phyloP scores from a whole-genome alignment of 768 basidiomycete species.

The Auriscalpium orientale region DNA sequence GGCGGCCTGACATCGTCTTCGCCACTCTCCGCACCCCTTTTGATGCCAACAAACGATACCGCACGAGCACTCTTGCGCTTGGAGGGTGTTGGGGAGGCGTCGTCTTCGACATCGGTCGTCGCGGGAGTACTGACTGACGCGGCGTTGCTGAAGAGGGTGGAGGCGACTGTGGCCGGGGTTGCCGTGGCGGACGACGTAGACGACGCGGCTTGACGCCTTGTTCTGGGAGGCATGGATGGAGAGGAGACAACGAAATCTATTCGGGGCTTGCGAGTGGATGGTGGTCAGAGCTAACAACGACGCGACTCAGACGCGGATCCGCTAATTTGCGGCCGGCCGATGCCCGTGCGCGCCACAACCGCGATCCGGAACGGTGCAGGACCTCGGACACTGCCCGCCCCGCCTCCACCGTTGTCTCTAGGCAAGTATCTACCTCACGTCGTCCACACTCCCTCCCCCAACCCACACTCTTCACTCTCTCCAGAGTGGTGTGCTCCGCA shows the following conservation, averaged over 20 bases:
- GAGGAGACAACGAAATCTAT: not conserved
- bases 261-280: not conserved
- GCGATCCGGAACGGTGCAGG: not conserved
- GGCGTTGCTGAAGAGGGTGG: slow-evolving; percentile 10
- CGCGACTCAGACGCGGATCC: not conserved
- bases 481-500: no score
- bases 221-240: not conserved
- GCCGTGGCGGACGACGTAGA: not conserved
- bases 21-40: slow-evolving; percentile 24
- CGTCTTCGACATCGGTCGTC: slow-evolving; percentile 11
- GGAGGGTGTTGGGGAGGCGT: slow-evolving; percentile 18
- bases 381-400: no score
- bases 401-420: no score
- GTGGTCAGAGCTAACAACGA: not conserved
- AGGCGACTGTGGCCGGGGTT: slow-evolving; percentile 6
- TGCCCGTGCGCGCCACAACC: not conserved
- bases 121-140: slow-evolving; percentile 6
- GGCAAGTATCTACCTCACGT: not conserved
- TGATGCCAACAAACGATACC: slow-evolving; percentile 3
- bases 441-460: not conserved
- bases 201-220: not conserved
- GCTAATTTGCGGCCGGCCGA: not conserved
- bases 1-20: slow-evolving; percentile 22
- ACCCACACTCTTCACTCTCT: not conserved
- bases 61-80: slow-evolving; percentile 14